Evolutionary conservation across 768 basidiomycete genomes (phyloP).

Genomic region (Boletus bicolor): DNA sequence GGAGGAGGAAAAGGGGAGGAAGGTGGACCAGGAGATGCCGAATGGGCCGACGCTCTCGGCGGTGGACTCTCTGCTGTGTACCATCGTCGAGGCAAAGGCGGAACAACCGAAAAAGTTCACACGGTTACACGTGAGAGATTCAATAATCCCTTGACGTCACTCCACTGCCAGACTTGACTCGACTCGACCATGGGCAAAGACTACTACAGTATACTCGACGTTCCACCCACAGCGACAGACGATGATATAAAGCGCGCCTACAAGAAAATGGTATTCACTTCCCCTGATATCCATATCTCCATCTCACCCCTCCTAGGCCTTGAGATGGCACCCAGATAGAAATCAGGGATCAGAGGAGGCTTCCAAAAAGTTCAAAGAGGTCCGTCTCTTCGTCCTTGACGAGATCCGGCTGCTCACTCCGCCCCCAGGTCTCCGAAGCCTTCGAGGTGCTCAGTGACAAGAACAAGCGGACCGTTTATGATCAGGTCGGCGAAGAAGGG

Average conservation of each 20-base stretch:
- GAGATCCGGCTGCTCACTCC: not conserved
- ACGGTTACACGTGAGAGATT: not conserved
- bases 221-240: slow-evolving; percentile 69
- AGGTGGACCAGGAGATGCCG: slow-evolving; percentile 59
- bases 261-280: slow-evolving; percentile 76
- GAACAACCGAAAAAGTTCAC: not conserved
- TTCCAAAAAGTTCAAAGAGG: slow-evolving; percentile 89
- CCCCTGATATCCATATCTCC: not conserved
- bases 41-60: slow-evolving; percentile 31
- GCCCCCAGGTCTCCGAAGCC: slow-evolving; percentile 78
- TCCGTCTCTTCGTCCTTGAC: slow-evolving; percentile 24
- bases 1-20: slow-evolving; percentile 68
- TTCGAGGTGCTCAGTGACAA: slow-evolving; percentile 93
- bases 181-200: slow-evolving; percentile 58
- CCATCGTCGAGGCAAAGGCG: slow-evolving; percentile 3
- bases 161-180: not conserved
- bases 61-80: slow-evolving; percentile 14
- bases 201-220: slow-evolving; percentile 84
- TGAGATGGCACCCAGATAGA: slow-evolving; percentile 96
- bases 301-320: slow-evolving; percentile 45
- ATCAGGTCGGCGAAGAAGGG: slow-evolving; percentile 94
- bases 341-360: slow-evolving; percentile 85
- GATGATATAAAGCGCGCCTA: slow-evolving; percentile 93
- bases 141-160: slow-evolving; percentile 26
- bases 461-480: slow-evolving; percentile 81